Base-by-base conservation (phyloP, 2,329 filamentous ascomycete species). In the Zymoseptoria crescenta region DNA sequence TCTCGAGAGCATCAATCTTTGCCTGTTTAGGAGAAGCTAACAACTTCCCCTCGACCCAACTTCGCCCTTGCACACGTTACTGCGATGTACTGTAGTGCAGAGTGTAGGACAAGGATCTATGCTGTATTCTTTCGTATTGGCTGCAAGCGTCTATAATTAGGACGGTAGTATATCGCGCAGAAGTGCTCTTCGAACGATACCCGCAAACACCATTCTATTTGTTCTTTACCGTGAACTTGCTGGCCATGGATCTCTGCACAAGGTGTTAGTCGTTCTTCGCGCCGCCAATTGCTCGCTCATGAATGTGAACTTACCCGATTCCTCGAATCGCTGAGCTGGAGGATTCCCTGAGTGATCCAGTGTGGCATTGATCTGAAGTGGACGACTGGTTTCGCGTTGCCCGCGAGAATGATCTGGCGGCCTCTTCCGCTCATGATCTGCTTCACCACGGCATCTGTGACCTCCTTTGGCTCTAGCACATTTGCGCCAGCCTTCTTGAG, bases 361-460 rank as follows among this genome's bases (percentile, higher is more conserved):
- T 56, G 24, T 27, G 61, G 61, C 49, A 63, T 21, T 9, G 61
- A 58, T 28, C 61, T 58, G 13, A 63, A 45, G 54, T 56, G 57
- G 7, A 59, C 56, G 8, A 59, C 61, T 20, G 56, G 52, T 29
- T 59, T 59, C 8, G 63, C 56, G 9, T 61, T 65, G 27, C 62
- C 59, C 8, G 73, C 73, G 27, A 79, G 59, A 29, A 78, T 65
- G 45, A 79, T 60, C 62, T 78, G 76, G 21, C 73, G 74, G 56
- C 75, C 74, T 60, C 69, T 72, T 13, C 70, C 70, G 55, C 68
- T 70, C 49, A 79, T 57, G 24, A 79, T 74, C 63, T 79, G 76
- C 55, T 74, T 70, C 1, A 77, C 74, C 57, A 80, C 75, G 13
- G 73, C 73, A 58, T 77, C 70, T 19, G 74, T 70, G 7, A 79